A percentile compares a stretch with the other conserved stretches of the same genome.
phyloP scores from a whole-genome alignment of 495 filamentous ascomycete genomes.

The Penicillium flavigenum region DNA sequence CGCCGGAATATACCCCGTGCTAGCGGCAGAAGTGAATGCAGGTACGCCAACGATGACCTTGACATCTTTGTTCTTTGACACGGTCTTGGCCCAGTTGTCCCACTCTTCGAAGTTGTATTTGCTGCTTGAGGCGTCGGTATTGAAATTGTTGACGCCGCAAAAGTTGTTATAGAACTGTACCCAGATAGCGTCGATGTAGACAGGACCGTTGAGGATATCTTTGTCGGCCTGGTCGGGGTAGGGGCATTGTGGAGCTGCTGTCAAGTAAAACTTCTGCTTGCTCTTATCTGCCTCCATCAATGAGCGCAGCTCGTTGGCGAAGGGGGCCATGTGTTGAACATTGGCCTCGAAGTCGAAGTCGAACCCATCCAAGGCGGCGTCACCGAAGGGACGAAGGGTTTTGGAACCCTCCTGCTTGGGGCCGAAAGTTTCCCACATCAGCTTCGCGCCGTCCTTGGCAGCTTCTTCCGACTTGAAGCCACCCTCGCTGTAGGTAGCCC shows the following conservation, averaged over 20 bases:
- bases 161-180: constrained; percentile 78
- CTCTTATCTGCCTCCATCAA: constrained; percentile 51
- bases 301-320: constrained; percentile 54
- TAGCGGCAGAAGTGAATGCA: constrained; percentile 55
- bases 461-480: constrained; percentile 54
- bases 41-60: constrained; percentile 68
- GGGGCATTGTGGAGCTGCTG: constrained; percentile 66
- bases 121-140: constrained; percentile 45
- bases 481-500: constrained; percentile 60
- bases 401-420: constrained; percentile 20
- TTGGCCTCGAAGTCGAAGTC: constrained; percentile 65
- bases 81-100: constrained; percentile 68
- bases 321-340: constrained; percentile 50
- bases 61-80: constrained; percentile 59
- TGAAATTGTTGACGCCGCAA: constrained; percentile 59
- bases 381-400: constrained; percentile 60
- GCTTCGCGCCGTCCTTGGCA: constrained; percentile 56
- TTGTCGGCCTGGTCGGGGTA: constrained; percentile 62
- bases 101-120: constrained; percentile 70
- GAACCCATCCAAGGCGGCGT: constrained; percentile 66
- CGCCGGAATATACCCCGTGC: constrained; percentile 56
- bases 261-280: constrained; percentile 57
- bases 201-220: constrained; percentile 51
- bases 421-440: constrained; percentile 70
- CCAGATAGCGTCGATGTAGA: constrained; percentile 62